A percentile compares a stretch with the other conserved stretches of the same genome.
These are phyloP conservation scores for Hyaloraphidium curvatum DNA, from an alignment of 192 early-diverging fungal genomes.

Conservation along the genomic window DNA sequence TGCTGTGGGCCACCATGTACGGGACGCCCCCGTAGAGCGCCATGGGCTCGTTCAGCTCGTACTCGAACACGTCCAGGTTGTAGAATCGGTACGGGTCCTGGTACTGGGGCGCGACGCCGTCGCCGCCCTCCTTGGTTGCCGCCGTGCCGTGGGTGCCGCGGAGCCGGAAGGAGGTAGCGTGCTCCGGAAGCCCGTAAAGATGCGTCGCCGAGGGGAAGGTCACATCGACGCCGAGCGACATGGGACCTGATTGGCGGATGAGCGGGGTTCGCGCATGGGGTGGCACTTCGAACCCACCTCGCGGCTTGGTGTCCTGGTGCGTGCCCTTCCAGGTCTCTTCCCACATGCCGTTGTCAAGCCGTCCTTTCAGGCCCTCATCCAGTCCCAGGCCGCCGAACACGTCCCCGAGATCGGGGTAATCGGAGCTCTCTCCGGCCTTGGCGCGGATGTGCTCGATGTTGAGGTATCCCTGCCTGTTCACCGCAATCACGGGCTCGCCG, in stretches of 20 bases:
- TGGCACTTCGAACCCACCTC: slow-evolving; percentile 27
- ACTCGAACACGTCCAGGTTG: slow-evolving; percentile 97
- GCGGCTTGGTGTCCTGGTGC: slow-evolving; percentile 85
- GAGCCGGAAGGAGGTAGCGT: slow-evolving; percentile 67
- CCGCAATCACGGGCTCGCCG: slow-evolving; percentile 32
- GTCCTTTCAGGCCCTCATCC: slow-evolving; percentile 23
- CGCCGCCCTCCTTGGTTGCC: too few relatives aligned
- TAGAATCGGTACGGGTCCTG: slow-evolving; percentile 87
- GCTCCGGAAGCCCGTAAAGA: slow-evolving; percentile 94
- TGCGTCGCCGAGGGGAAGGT: slow-evolving; percentile 65
- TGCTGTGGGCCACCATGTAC: slow-evolving; percentile 77
- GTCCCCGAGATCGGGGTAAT: background rate
- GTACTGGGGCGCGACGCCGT: slow-evolving; percentile 49
- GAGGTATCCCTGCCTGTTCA: slow-evolving; percentile 73
- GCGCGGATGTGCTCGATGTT: slow-evolving; percentile 58
- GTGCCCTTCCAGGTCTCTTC: slow-evolving; percentile 75
- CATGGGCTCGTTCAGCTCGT: slow-evolving; percentile 86
- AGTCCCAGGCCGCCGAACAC: background rate
- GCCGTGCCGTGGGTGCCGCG: too few relatives aligned
- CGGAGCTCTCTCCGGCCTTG: slow-evolving; percentile 20
- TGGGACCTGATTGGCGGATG: slow-evolving; percentile 41
- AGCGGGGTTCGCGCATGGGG: background rate
- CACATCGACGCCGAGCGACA: slow-evolving; percentile 85
- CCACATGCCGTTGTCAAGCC: slow-evolving; percentile 42
- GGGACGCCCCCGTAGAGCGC: slow-evolving; percentile 90